Percentiles rank a stretch among this genome's conserved stretches.
phyloP scores from a whole-genome alignment of 306 rosid genomes.

The Sindora glabra region DNA sequence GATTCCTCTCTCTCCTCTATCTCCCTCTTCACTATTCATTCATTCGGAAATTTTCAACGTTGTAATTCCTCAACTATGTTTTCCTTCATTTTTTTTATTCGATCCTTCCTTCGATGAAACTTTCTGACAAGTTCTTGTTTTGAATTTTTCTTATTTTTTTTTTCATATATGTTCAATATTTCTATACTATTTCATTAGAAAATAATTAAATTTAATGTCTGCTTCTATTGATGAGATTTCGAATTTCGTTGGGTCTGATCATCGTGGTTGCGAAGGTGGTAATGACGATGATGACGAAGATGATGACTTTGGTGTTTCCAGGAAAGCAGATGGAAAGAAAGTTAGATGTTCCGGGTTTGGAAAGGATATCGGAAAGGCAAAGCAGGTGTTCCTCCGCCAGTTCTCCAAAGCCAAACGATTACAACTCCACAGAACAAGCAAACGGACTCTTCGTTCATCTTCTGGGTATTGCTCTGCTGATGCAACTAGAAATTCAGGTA shows the following conservation, averaged over 20 bases:
- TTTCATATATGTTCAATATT: too few species aligned
- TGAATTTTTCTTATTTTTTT: too few species aligned
- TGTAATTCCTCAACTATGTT: too few species aligned
- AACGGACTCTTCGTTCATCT: constrained; percentile 16
- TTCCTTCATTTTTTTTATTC: too few species aligned
- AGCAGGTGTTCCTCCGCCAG: constrained; percentile 28
- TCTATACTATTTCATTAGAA: not conserved
- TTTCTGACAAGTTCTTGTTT: too few species aligned
- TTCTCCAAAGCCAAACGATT: constrained; percentile 40
- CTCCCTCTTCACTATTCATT: too few species aligned
- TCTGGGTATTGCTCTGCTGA: constrained; percentile 18
- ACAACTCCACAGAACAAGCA: too few species aligned
- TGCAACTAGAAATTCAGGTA: constrained; percentile 26
- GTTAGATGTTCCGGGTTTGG: constrained; percentile 13
- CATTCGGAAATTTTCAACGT: too few species aligned
- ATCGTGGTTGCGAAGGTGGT: too few species aligned
- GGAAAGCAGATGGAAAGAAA: constrained; percentile 16
- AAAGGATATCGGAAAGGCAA: constrained; percentile 22
- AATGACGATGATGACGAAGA: constrained; percentile 33
- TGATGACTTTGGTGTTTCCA: not conserved
- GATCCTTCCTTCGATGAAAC: too few species aligned
- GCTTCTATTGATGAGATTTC: constrained; percentile 35
- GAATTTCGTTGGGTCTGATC: constrained; percentile 9
- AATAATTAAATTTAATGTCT: constrained; percentile 36
- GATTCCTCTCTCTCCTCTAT: too few species aligned